Conservation (phyloP, 495 filamentous ascomycete species). For the Lasiosphaeris hirsuta region DNA sequence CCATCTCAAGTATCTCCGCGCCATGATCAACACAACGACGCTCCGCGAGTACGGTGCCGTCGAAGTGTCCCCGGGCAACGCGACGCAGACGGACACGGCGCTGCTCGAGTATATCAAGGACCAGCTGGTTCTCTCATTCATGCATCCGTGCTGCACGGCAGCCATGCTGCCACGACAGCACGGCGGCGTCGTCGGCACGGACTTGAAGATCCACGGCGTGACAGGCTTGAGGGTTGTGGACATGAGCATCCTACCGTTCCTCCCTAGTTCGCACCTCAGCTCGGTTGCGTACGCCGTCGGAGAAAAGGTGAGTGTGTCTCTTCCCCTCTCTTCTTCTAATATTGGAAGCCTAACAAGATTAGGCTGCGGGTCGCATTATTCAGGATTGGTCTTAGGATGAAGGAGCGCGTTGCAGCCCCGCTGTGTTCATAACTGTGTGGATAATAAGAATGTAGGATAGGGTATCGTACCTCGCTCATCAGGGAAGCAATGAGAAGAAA, state of each 20-base stretch:
- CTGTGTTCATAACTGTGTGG: too few species aligned
- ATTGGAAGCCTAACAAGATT: neutral
- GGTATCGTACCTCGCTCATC: too few species aligned
- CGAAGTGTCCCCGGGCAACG: neutral
- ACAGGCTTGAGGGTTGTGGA: conserved; percentile 57
- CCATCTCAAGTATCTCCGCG: neutral
- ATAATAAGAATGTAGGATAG: too few species aligned
- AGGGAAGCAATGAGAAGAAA: too few species aligned
- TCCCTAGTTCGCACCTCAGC: conserved; percentile 27
- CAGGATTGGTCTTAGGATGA: conserved; percentile 34
- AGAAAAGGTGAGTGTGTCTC: conserved; percentile 13
- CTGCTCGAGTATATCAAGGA: conserved; percentile 4
- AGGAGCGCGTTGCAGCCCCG: too few species aligned
- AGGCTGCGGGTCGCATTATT: conserved; percentile 53
- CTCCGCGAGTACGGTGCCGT: neutral
- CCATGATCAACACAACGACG: conserved; percentile 2
- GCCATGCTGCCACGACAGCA: conserved; percentile 44
- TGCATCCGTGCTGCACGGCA: conserved; percentile 36
- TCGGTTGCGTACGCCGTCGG: conserved; percentile 17
- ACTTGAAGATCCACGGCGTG: conserved; percentile 52
- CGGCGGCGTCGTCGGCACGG: conserved; percentile 51
- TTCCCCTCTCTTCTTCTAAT: neutral
- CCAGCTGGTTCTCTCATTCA: conserved; percentile 7
- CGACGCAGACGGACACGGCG: neutral
- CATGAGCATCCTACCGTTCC: conserved; percentile 58